phyloP scores from a whole-genome alignment of 208 protist genomes.

The Strigomonas culicis region DNA sequence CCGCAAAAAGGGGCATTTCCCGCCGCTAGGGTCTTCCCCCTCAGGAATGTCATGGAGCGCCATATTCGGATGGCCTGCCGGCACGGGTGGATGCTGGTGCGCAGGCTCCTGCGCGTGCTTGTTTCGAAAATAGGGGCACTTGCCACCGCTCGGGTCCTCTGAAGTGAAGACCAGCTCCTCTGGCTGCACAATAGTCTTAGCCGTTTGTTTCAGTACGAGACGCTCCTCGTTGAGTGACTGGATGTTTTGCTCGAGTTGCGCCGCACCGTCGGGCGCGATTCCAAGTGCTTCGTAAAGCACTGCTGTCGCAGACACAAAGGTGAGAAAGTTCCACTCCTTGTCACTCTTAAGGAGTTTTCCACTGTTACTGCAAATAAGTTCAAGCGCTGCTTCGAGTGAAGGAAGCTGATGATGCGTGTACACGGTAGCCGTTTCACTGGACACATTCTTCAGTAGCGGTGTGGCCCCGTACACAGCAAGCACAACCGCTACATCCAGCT shows the following conservation, averaged over 20 bases:
- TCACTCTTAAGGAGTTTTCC: conserved; percentile 19
- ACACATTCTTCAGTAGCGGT: conserved; percentile 22
- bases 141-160: conserved; percentile 38
- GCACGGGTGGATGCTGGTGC: conserved; percentile 5
- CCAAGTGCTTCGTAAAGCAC: conserved; percentile 10
- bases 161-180: neutral
- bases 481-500: conserved; percentile 59
- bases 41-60: neutral
- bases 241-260: conserved; percentile 22
- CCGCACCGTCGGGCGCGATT: conserved; percentile 17
- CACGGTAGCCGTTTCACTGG: conserved; percentile 22
- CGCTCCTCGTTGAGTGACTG: conserved; percentile 39
- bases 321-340: conserved; percentile 49
- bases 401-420: conserved; percentile 31
- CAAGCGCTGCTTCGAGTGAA: conserved; percentile 31
- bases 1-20: conserved; percentile 29
- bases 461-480: conserved; percentile 38
- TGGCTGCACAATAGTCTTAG: conserved; percentile 7
- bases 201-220: conserved; percentile 2
- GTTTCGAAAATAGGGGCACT: conserved; percentile 43
- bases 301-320: conserved; percentile 21
- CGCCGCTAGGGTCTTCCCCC: conserved; percentile 17
- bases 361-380: conserved; percentile 19
- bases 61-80: conserved; percentile 2
- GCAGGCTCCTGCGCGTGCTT: neutral